A percentile compares a stretch with the other conserved stretches of the same genome.
Conservation (phyloP, 2,329 filamentous ascomycete species). For the Trichoderma sp. region DNA sequence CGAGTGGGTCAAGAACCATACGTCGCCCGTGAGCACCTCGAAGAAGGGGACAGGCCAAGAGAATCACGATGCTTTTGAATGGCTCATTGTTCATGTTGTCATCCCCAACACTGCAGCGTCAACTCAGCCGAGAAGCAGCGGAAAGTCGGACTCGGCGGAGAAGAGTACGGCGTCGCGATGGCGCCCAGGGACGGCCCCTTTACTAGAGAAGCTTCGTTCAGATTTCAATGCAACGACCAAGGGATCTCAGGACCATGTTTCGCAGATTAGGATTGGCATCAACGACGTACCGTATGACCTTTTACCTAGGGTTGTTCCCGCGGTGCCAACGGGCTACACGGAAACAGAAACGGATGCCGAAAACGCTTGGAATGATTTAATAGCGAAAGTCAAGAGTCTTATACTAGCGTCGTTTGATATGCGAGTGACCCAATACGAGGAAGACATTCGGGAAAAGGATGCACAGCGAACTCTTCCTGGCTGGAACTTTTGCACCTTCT, state of each 20-base stretch:
- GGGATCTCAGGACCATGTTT: constrained; percentile 69
- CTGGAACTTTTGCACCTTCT: constrained; percentile 99
- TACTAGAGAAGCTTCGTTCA: constrained; percentile 82
- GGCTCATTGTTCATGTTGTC: constrained; percentile 90
- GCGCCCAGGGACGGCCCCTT: constrained; percentile 73
- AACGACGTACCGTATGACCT: constrained; percentile 65
- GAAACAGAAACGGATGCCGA: constrained; percentile 77
- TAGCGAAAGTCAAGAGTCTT: constrained; percentile 79
- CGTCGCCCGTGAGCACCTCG: constrained; percentile 56
- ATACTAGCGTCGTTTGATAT: constrained; percentile 89
- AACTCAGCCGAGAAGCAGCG: constrained; percentile 66
- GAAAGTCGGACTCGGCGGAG: constrained; percentile 57
- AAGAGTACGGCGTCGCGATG: constrained; percentile 69
- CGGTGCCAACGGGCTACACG: constrained; percentile 59
- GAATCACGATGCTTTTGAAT: constrained; percentile 95
- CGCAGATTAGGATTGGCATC: constrained; percentile 77
- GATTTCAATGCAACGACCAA: constrained; percentile 82
- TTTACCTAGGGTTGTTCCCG: constrained; percentile 60
- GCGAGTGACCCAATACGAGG: constrained; percentile 90
- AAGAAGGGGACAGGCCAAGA: constrained; percentile 65
- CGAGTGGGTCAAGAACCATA: constrained; percentile 85
- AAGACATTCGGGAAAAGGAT: constrained; percentile 94
- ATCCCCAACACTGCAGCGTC: constrained; percentile 80
- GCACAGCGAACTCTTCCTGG: constrained; percentile 81
- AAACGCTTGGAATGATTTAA: constrained; percentile 77